Evolutionary conservation across 192 early-diverging fungal genomes (phyloP).

Genomic region (Coemansia sp.): DNA sequence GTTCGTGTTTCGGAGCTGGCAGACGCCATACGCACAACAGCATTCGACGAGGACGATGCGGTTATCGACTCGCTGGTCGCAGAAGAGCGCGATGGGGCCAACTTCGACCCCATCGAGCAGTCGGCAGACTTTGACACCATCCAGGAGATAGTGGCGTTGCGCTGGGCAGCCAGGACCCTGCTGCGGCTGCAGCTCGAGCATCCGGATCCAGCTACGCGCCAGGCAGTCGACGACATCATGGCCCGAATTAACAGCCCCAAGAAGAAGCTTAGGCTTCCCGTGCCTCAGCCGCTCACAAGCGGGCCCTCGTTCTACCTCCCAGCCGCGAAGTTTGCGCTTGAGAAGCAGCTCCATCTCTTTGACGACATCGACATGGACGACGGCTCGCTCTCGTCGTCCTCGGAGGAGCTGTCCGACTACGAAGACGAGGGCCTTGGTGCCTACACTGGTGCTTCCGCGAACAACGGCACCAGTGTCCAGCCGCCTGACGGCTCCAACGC

Average conservation of each 20-base stretch:
- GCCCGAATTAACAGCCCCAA: slow-evolving; percentile 33
- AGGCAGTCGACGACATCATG: slow-evolving; percentile 28
- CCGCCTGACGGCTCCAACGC: not conserved
- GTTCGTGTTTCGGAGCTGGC: slow-evolving; percentile 29
- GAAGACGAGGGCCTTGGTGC: slow-evolving; percentile 12
- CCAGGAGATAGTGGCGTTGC: slow-evolving; percentile 40
- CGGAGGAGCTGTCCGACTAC: slow-evolving; percentile 37
- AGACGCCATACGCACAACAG: slow-evolving; percentile 31
- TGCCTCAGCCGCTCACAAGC: slow-evolving; percentile 23
- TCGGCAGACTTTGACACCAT: slow-evolving; percentile 41
- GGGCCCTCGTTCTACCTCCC: slow-evolving; percentile 47
- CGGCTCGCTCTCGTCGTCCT: slow-evolving; percentile 34
- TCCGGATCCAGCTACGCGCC: slow-evolving; percentile 29
- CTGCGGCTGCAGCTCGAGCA: slow-evolving; percentile 41
- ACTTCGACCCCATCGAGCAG: slow-evolving; percentile 20
- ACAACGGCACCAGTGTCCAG: slow-evolving; percentile 1
- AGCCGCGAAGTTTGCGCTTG: slow-evolving; percentile 24
- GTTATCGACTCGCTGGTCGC: slow-evolving; percentile 25
- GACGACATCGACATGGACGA: slow-evolving; percentile 23
- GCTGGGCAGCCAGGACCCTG: slow-evolving; percentile 30
- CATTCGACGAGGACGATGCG: slow-evolving; percentile 40
- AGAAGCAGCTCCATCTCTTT: slow-evolving; percentile 8
- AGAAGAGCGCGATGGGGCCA: slow-evolving; percentile 13
- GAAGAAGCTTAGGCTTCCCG: slow-evolving; percentile 36
- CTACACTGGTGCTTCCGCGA: not conserved